phyloP scores from a whole-genome alignment of 495 filamentous ascomycete genomes.

The Daldinia caldariorum region DNA sequence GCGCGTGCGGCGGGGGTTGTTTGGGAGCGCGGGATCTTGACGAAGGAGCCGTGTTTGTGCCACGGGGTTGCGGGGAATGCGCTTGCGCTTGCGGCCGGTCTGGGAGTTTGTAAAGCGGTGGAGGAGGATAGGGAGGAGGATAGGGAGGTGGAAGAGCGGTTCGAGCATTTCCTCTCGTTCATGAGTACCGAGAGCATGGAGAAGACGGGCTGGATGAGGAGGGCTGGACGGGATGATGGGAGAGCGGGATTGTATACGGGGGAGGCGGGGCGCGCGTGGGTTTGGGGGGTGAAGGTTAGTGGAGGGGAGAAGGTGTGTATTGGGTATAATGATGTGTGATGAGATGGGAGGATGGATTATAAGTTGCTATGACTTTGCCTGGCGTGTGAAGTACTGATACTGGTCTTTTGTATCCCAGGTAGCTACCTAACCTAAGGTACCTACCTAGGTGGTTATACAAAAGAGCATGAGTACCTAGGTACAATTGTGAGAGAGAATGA shows the following conservation, averaged over 20 bases:
- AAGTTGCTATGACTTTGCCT: background rate
- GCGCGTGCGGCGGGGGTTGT: conserved; percentile 57
- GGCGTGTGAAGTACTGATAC: background rate
- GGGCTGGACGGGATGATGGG: conserved; percentile 8
- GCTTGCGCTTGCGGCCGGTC: conserved; percentile 42
- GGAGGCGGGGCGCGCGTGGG: conserved; percentile 41
- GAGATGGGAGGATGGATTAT: background rate
- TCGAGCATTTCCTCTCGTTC: conserved; percentile 36
- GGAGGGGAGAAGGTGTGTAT: conserved; percentile 14
- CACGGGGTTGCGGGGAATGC: conserved; percentile 73
- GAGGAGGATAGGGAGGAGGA: background rate
- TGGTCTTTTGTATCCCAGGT: too few species aligned
- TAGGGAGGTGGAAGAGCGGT: conserved; percentile 6
- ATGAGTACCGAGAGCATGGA: conserved; percentile 34
- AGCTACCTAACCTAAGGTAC: too few species aligned
- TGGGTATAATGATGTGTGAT: conserved; percentile 43
- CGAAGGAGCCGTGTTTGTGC: conserved; percentile 70
- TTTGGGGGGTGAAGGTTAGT: conserved; percentile 34
- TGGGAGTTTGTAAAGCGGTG: too few species aligned
- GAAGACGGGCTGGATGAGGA: conserved; percentile 4
- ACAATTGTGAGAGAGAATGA: too few species aligned
- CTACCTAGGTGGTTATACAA: too few species aligned
- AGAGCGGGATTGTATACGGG: conserved; percentile 37
- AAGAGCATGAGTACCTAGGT: too few species aligned
- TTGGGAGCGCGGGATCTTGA: conserved; percentile 63